Evolutionary conservation across 768 basidiomycete species (phyloP).

Genomic region (Multifurca ochricompacta): DNA sequence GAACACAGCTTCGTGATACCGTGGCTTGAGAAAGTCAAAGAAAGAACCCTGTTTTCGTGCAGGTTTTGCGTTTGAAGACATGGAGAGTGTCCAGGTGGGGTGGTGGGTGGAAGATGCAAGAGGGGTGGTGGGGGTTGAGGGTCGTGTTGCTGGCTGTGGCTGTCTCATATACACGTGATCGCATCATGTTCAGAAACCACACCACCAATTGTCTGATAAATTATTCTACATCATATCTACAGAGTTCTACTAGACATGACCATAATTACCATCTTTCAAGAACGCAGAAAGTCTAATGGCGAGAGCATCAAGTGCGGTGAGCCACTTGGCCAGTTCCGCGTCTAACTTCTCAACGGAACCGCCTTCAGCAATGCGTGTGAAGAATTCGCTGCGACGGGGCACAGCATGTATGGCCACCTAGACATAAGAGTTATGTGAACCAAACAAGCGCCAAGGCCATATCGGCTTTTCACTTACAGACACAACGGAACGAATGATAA

Average conservation of each 20-base stretch:
- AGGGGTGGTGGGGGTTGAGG: neutral
- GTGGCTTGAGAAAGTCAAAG: slow-evolving; percentile 16
- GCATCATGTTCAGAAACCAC: neutral
- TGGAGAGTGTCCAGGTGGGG: neutral
- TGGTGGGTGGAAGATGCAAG: neutral
- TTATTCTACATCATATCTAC: neutral
- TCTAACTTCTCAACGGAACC: slow-evolving; percentile 48
- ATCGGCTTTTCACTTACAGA: slow-evolving; percentile 41
- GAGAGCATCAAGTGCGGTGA: slow-evolving; percentile 46
- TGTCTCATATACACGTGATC: slow-evolving; percentile 11
- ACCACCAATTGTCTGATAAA: too few species aligned
- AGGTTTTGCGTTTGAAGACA: slow-evolving; percentile 4
- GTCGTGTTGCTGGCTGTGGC: neutral
- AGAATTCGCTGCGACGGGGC: slow-evolving; percentile 56
- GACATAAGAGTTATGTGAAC: slow-evolving; percentile 7
- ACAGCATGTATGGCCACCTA: slow-evolving; percentile 42
- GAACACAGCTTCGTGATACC: slow-evolving; percentile 16
- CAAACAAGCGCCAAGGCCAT: neutral
- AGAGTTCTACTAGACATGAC: slow-evolving; percentile 35
- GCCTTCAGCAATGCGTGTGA: slow-evolving; percentile 51
- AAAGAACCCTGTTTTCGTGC: neutral
- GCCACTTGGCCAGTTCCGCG: slow-evolving; percentile 50
- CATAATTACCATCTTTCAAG: slow-evolving; percentile 49
- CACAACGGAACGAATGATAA: slow-evolving; percentile 58
- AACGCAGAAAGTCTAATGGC: slow-evolving; percentile 44